These are phyloP conservation scores for Cordyceps tenuipes DNA, from an alignment of 2,329 filamentous ascomycete species.

Conservation along the genomic window DNA sequence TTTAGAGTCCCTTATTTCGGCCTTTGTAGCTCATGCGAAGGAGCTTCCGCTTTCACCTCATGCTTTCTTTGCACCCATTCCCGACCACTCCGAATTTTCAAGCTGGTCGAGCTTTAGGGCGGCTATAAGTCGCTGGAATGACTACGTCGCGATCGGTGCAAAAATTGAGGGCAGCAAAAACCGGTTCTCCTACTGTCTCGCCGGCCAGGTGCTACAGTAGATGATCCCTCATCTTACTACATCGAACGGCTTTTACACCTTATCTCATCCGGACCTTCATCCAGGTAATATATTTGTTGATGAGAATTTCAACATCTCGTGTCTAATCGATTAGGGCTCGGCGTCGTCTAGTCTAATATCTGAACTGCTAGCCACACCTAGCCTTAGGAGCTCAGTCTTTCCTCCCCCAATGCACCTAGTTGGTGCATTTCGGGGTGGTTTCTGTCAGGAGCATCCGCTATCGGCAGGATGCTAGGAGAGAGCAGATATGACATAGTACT, in stretches of 20 bases:
- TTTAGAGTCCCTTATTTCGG: constrained; percentile 19
- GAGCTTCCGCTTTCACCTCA: constrained; percentile 21
- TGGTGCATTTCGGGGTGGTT: constrained; percentile 12
- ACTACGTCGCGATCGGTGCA: constrained; percentile 16
- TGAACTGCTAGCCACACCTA: constrained; percentile 8
- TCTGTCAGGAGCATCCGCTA: neutral
- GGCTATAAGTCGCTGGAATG: constrained; percentile 13
- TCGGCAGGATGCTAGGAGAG: constrained; percentile 6
- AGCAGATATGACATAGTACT: constrained; percentile 14
- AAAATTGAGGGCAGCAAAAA: constrained; percentile 21
- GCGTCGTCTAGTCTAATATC: constrained; percentile 13
- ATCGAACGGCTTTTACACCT: constrained; percentile 3
- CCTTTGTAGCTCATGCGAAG: constrained; percentile 17
- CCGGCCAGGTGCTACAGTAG: constrained; percentile 16
- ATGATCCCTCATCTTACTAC: constrained; percentile 19
- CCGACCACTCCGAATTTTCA: constrained; percentile 17
- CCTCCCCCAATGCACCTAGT: constrained; percentile 3
- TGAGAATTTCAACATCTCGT: constrained; percentile 18
- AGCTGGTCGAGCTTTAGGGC: constrained; percentile 14
- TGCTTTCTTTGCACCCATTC: constrained; percentile 22
- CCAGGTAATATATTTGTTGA: constrained; percentile 21
- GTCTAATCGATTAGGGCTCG: constrained; percentile 20
- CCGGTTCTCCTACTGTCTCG: constrained; percentile 12
- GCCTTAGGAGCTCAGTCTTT: neutral
- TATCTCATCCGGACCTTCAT: constrained; percentile 20